Evolutionary conservation across 768 basidiomycete genomes (phyloP).

Genomic region (Leccinum variicolor): DNA sequence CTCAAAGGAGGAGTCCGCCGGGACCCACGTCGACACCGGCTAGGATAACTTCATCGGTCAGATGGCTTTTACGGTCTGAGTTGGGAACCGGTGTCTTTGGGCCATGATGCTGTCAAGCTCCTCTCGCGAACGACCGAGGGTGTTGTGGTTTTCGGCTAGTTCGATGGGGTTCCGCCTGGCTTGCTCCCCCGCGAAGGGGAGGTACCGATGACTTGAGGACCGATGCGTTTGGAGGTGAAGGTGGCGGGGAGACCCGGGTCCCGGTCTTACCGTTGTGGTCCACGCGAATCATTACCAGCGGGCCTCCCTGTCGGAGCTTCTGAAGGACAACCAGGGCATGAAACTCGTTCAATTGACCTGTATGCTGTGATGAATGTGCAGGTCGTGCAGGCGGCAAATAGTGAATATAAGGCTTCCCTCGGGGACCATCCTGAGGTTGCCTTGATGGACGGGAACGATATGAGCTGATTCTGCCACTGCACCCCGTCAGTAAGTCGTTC

Average conservation of each 20-base stretch:
- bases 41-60: background rate
- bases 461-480: conserved; percentile 22
- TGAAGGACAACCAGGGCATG: background rate
- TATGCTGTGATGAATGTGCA: conserved; percentile 9
- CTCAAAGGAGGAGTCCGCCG: conserved; percentile 43
- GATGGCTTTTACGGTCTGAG: background rate
- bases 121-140: no score
- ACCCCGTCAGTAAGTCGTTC: conserved; percentile 8
- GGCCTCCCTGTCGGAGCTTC: conserved; percentile 15
- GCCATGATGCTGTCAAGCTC: no score
- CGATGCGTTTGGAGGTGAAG: no score
- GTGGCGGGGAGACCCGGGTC: no score
- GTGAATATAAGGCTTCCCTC: conserved; percentile 34
- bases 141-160: no score
- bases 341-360: conserved; percentile 19
- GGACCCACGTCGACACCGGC: conserved; percentile 29
- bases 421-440: conserved; percentile 20
- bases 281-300: conserved; percentile 10
- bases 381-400: conserved; percentile 30
- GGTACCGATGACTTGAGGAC: no score
- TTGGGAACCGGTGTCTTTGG: no score
- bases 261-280: conserved; percentile 29
- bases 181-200: no score
- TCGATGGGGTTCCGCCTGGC: no score
- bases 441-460: conserved; percentile 26